phyloP scores from a whole-genome alignment of 805 yeast species.

The Teunomyces tritomae region DNA sequence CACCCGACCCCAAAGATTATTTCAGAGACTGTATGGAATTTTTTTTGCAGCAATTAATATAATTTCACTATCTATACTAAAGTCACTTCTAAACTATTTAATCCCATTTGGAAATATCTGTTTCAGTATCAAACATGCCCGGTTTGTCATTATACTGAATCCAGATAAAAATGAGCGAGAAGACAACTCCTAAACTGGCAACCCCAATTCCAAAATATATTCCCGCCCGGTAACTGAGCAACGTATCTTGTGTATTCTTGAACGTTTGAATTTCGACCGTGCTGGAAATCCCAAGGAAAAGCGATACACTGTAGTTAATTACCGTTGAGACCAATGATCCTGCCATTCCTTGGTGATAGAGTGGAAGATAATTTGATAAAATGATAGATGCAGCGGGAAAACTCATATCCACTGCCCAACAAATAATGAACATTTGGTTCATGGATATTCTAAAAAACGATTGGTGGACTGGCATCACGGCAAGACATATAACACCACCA shows the following conservation, averaged over 20 bases:
- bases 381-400: conserved; percentile 73
- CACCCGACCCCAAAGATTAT: too few species aligned
- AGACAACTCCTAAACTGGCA: conserved; percentile 45
- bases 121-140: conserved; percentile 8
- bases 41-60: too few species aligned
- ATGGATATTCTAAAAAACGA: conserved; percentile 57
- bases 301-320: conserved; percentile 66
- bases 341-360: conserved; percentile 71
- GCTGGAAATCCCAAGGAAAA: conserved; percentile 71
- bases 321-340: conserved; percentile 71
- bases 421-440: conserved; percentile 52
- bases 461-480: conserved; percentile 58
- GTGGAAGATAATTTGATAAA: conserved; percentile 57
- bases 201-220: conserved; percentile 61
- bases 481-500: conserved; percentile 51
- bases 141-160: conserved; percentile 6
- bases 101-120: conserved; percentile 1
- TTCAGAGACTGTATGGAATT: too few species aligned
- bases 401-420: conserved; percentile 77
- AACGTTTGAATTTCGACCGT: conserved; percentile 48
- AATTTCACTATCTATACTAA: too few species aligned
- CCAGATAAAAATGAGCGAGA: conserved; percentile 21
- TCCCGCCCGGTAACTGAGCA: conserved; percentile 55
- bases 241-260: conserved; percentile 7
- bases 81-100: not conserved